phyloP scores from a whole-genome alignment of 805 yeast genomes.

The Starmerella riodocensis region DNA sequence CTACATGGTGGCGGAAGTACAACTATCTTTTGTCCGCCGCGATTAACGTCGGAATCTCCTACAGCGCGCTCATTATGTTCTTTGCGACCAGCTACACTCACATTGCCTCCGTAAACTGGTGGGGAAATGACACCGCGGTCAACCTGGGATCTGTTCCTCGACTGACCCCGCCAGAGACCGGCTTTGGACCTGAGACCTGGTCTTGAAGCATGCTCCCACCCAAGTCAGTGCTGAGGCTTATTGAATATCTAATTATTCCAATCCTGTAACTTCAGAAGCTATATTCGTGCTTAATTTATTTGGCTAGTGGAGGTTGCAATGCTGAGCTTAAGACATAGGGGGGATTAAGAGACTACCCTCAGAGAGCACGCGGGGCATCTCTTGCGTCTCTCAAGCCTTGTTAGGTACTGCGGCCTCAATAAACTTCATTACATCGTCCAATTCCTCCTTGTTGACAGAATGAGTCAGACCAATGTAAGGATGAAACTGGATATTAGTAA shows the following conservation, averaged over 20 bases:
- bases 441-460: conserved; percentile 52
- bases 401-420: conserved; percentile 28
- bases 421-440: conserved; percentile 40
- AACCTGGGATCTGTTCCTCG: neutral
- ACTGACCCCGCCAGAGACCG: too few relatives aligned
- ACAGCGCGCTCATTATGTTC: conserved; percentile 35
- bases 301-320: too few relatives aligned
- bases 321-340: too few relatives aligned
- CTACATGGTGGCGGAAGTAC: conserved; percentile 42
- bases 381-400: too few relatives aligned
- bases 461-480: conserved; percentile 56
- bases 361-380: too few relatives aligned
- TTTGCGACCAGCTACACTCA: conserved; percentile 29
- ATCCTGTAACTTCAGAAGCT: too few relatives aligned
- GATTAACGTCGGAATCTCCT: conserved; percentile 38
- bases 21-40: conserved; percentile 39
- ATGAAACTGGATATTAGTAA: conserved; percentile 34
- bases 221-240: too few relatives aligned
- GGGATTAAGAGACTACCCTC: too few relatives aligned
- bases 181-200: too few relatives aligned
- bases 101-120: conserved; percentile 31
- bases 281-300: too few relatives aligned
- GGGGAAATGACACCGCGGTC: conserved; percentile 33
- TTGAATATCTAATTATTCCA: too few relatives aligned
- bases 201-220: too few relatives aligned